Conservation (phyloP, 2,329 filamentous ascomycete species). For the Scorias spongiosa region DNA sequence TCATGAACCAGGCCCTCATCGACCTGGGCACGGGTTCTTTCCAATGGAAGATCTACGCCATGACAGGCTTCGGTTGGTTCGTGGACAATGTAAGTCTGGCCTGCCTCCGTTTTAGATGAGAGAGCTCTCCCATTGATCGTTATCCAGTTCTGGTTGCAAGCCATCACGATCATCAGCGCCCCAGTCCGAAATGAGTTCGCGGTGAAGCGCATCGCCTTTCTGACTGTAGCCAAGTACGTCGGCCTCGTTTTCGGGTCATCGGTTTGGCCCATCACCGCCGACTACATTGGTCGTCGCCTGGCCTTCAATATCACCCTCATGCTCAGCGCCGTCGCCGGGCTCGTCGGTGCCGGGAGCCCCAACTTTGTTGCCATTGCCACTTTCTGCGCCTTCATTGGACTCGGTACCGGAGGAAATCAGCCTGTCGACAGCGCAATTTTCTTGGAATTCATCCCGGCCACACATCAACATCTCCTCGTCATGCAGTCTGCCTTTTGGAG, state of each 20-base stretch:
- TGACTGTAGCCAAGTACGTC: background rate
- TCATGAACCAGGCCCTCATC: constrained; percentile 6
- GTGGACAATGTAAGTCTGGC: constrained; percentile 3
- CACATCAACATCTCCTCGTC: constrained; percentile 43
- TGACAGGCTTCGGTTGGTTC: constrained; percentile 7
- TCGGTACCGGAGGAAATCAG: constrained; percentile 47
- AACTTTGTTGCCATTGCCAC: constrained; percentile 41
- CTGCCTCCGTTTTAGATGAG: background rate
- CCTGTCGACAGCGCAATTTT: constrained; percentile 70
- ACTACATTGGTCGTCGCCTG: too few relatives aligned
- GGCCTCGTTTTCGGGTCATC: background rate
- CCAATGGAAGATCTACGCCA: constrained; percentile 4
- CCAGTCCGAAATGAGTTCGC: constrained; percentile 42
- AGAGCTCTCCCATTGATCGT: background rate
- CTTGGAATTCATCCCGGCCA: constrained; percentile 58
- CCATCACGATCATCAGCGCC: constrained; percentile 20
- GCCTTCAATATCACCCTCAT: background rate
- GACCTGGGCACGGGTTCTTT: constrained; percentile 9
- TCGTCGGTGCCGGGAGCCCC: constrained; percentile 28
- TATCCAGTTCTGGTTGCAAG: constrained; percentile 15
- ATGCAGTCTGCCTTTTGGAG: background rate
- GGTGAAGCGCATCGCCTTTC: constrained; percentile 32
- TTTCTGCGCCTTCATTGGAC: constrained; percentile 28
- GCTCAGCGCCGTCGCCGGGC: constrained; percentile 54
- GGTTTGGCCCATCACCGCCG: background rate